Evolutionary conservation across 192 early-diverging fungal species (phyloP).

Genomic region (Backusella macrospora): DNA sequence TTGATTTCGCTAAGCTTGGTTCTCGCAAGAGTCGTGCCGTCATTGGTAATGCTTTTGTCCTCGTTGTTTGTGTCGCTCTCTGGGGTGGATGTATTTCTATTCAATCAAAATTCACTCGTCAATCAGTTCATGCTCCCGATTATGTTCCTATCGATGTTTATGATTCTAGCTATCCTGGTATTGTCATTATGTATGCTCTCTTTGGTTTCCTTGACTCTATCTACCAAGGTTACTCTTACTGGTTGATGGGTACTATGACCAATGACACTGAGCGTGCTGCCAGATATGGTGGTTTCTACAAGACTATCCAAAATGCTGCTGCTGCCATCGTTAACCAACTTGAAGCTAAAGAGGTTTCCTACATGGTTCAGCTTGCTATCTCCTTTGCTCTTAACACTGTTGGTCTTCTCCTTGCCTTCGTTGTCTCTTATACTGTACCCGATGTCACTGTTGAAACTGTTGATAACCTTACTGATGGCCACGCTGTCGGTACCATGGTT

Average conservation of each 20-base stretch:
- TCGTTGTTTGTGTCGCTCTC: constrained; percentile 54
- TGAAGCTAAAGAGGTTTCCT: constrained; percentile 55
- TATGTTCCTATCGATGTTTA: constrained; percentile 36
- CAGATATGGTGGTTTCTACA: constrained; percentile 87
- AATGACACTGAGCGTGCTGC: constrained; percentile 77
- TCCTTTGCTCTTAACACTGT: constrained; percentile 28
- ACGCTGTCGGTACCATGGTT: constrained; percentile 33
- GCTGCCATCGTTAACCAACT: constrained; percentile 73
- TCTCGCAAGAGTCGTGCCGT: constrained; percentile 66
- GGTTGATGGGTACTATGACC: constrained; percentile 84
- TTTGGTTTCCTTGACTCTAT: constrained; percentile 83
- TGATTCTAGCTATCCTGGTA: constrained; percentile 51
- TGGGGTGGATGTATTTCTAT: constrained; percentile 69
- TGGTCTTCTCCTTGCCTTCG: constrained; percentile 35
- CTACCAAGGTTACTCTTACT: constrained; percentile 83
- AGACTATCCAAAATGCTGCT: constrained; percentile 85
- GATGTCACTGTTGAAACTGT: constrained; percentile 43
- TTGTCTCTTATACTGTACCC: constrained; percentile 34
- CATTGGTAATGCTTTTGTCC: constrained; percentile 53
- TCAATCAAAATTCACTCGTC: constrained; percentile 56
- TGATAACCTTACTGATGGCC: constrained; percentile 34
- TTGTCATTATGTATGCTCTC: constrained; percentile 70
- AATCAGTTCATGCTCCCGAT: constrained; percentile 5
- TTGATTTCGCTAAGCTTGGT: constrained; percentile 59
- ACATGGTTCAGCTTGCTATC: constrained; percentile 48